These are phyloP conservation scores for Leccinum subrobustum DNA, from an alignment of 1,284 basidiomycete genomes.

Conservation along the genomic window DNA sequence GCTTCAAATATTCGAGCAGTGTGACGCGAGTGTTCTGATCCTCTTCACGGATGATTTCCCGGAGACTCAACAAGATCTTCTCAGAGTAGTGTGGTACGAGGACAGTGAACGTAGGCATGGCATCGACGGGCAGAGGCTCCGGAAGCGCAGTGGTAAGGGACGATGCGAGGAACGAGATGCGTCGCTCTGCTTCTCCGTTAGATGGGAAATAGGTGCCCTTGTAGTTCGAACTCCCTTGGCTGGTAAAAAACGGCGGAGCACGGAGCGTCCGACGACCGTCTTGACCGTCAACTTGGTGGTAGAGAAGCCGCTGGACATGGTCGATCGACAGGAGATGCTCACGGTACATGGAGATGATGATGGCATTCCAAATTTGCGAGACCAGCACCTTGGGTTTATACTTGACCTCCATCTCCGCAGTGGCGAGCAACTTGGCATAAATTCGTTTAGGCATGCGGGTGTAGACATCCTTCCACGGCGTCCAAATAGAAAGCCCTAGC, in stretches of 20 bases:
- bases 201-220: conserved; percentile 89
- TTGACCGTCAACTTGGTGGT: conserved; percentile 87
- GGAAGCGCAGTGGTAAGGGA: conserved; percentile 92
- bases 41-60: conserved; percentile 96
- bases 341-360: conserved; percentile 98
- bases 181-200: conserved; percentile 92
- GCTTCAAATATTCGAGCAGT: conserved; percentile 95
- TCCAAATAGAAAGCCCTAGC: conserved; percentile 94
- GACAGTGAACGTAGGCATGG: conserved; percentile 97
- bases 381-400: conserved; percentile 92
- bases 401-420: conserved; percentile 93
- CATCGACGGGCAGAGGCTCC: conserved; percentile 90
- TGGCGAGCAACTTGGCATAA: conserved; percentile 92
- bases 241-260: conserved; percentile 94
- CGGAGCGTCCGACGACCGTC: conserved; percentile 89
- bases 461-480: conserved; percentile 94
- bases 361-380: conserved; percentile 96
- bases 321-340: conserved; percentile 95
- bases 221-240: conserved; percentile 71
- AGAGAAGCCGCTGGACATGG: conserved; percentile 90
- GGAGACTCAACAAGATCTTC: conserved; percentile 90
- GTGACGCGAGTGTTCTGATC: conserved; percentile 96
- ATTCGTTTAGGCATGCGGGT: conserved; percentile 95
- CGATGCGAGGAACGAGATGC: conserved; percentile 96
- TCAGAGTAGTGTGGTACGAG: conserved; percentile 96